Base-by-base conservation (phyloP, 176 grass and related monocot genomes). In the Raddia distichophylla region DNA sequence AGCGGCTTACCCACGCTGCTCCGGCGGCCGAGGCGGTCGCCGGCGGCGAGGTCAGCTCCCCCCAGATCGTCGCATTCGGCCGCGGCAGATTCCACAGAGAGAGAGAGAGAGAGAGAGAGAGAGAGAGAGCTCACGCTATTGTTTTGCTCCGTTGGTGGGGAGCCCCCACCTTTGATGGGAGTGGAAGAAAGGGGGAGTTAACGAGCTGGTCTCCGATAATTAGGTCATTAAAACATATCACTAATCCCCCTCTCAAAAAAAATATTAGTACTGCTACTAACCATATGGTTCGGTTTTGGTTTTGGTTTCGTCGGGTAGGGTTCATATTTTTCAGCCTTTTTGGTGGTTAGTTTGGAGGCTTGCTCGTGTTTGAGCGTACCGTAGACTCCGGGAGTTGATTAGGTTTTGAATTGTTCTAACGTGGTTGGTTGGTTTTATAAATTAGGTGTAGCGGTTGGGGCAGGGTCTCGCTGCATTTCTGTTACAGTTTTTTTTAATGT, bases 121-220 rank as follows among this genome's bases (percentile, higher is more conserved):
- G 56, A 32, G 71, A n/a, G 64, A 61, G 78, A 16, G 46, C 15
- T 64, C 35, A 19, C 59, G 76, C 46, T 37, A 51, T 34, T 64
- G n/a, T 50, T 45, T 66, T 34, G 85, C 56, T 64, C 78, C 60
- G 86, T 59, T 78, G 86, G 86, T 87, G 86, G 66, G 86, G 69
- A 64, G 49, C 59, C 66, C 37, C 73, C 51, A 77, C 60, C 48
- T 67, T 73, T 52, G 74, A 53, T 68, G 19, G 60, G 10, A 11
- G 54, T 1, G 37, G 40, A 43, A 35, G 51, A 61, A 57, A 86
- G 58, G 69, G 58, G 69, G 55, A 37, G 48, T 62, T 40, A 40
- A 40, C 46, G 2, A 27, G 67, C 70, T 69, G 46, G 65, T 33
- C 44, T 2, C 75, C 18, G 33, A 66, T 55, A 16, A 55, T 58